Evolutionary conservation across 768 basidiomycete genomes (phyloP), one percentile per base, ranked within the genome.

Genomic region (Tulasnella sp.): DNA sequence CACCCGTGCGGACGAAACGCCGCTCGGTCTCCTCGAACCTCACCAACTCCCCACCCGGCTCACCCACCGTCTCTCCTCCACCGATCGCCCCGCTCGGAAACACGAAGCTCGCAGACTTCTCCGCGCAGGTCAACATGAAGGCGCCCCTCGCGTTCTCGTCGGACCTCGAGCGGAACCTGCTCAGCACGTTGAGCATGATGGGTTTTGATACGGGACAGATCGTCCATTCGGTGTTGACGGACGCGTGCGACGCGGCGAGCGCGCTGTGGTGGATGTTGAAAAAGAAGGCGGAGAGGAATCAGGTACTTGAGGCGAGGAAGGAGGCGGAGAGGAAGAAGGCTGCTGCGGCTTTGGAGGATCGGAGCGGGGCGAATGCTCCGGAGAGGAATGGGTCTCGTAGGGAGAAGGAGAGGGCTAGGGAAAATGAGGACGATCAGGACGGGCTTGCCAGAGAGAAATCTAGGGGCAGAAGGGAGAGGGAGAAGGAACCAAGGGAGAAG

Each of bases 201-300:
- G 96, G 97, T 0, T 88, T 99, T 74, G 97, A 98, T 79, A 92
- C 91, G 0, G 93, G 91, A 17, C 96, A 99, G 81, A 90, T 98
- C 66, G 89, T 90, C n/a, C 95, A 98, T 78, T 93, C 91, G 0
- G 97, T 98, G 14, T 83, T 91, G 62, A 89, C 85, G 35, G 88
- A 98, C 80, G 96, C 96, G 0, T 99, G 96, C 77, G 96, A 99
- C 80, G 86, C 91, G 0, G 86, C 91, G 14, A 90, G 94, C 9
- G 93, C 95, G 1, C 81, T 93, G 8, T 99, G 95, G 95, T 99
- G 97, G 97, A 92, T 96, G 86, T 82, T 98, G 65, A 90, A 88
- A 79, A 86, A 88, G 79, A 95, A 89, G 77, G 86, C 88, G 26
- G 94, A 85, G 86, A 83, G 87, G 80, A 85, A 83, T 62, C 83